These are phyloP conservation scores for Pseudogymnoascus sp. DNA, from an alignment of 2,329 filamentous ascomycete genomes.

Conservation along the genomic window DNA sequence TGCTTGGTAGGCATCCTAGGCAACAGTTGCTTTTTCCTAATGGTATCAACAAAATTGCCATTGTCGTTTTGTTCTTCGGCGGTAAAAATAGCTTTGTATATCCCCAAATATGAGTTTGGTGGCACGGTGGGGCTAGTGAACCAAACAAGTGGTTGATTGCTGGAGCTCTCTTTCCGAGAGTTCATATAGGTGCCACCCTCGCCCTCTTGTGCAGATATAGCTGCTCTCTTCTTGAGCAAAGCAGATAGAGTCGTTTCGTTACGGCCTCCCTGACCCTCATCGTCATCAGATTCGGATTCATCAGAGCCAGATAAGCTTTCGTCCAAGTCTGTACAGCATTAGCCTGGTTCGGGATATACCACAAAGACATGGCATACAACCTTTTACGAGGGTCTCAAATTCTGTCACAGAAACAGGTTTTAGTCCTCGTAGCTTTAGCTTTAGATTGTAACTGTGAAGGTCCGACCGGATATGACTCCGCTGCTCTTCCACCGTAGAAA, in stretches of 20 bases:
- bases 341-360: neutral
- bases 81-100: constrained; percentile 79
- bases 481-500: constrained; percentile 71
- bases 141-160: constrained; percentile 77
- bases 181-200: constrained; percentile 42
- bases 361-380: constrained; percentile 19
- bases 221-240: constrained; percentile 77
- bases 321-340: constrained; percentile 54
- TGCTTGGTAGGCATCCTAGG: constrained; percentile 47
- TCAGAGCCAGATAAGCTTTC: constrained; percentile 88
- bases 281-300: constrained; percentile 63
- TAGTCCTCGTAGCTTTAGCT: constrained; percentile 74
- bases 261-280: constrained; percentile 45
- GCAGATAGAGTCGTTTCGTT: constrained; percentile 68
- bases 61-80: constrained; percentile 62
- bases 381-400: constrained; percentile 77
- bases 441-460: constrained; percentile 88
- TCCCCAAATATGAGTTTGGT: constrained; percentile 70
- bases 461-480: constrained; percentile 83
- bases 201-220: constrained; percentile 49
- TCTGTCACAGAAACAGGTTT: constrained; percentile 69
- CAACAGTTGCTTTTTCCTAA: constrained; percentile 71
- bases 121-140: constrained; percentile 72
- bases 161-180: constrained; percentile 48
- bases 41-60: constrained; percentile 55